phyloP scores from a whole-genome alignment of 2,329 filamentous ascomycete species.

The Cordyceps cateniannulata region DNA sequence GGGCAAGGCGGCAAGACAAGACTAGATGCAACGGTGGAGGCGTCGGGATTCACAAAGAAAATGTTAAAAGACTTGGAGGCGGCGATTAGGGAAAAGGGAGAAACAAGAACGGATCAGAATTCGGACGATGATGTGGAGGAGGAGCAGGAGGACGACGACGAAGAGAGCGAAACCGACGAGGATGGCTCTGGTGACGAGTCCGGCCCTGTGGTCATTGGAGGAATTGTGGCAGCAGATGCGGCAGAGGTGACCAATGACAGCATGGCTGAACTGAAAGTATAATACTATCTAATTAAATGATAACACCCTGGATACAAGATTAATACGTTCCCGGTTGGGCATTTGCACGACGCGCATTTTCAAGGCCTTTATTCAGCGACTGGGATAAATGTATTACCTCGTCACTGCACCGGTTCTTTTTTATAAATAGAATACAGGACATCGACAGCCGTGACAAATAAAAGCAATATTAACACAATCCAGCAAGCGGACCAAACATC shows the following conservation, averaged over 20 bases:
- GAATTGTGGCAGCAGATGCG: constrained; percentile 14
- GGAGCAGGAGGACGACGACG: constrained; percentile 21
- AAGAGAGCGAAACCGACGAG: constrained; percentile 19
- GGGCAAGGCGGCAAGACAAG: constrained; percentile 59
- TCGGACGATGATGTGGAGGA: constrained; percentile 23
- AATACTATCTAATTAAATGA: not conserved
- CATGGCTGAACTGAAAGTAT: constrained; percentile 24
- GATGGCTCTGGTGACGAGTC: constrained; percentile 19
- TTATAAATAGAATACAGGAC: constrained; percentile 32
- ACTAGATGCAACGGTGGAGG: constrained; percentile 82
- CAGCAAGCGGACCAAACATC: constrained; percentile 28
- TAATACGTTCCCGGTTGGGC: too few relatives aligned
- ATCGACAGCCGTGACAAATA: constrained; percentile 22
- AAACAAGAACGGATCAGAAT: constrained; percentile 31
- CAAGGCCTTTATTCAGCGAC: not conserved
- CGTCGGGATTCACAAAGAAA: constrained; percentile 93
- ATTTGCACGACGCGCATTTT: too few relatives aligned
- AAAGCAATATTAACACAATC: constrained; percentile 23
- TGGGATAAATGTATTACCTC: constrained; percentile 4
- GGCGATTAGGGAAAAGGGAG: constrained; percentile 76
- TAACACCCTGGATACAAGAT: not conserved
- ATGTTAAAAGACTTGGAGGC: constrained; percentile 91
- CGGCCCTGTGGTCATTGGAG: constrained; percentile 18
- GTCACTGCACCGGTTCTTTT: not conserved
- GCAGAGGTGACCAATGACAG: constrained; percentile 19